Evolutionary conservation across 306 rosid genomes (phyloP).

Genomic region (Chamaecrista fasciculata): DNA sequence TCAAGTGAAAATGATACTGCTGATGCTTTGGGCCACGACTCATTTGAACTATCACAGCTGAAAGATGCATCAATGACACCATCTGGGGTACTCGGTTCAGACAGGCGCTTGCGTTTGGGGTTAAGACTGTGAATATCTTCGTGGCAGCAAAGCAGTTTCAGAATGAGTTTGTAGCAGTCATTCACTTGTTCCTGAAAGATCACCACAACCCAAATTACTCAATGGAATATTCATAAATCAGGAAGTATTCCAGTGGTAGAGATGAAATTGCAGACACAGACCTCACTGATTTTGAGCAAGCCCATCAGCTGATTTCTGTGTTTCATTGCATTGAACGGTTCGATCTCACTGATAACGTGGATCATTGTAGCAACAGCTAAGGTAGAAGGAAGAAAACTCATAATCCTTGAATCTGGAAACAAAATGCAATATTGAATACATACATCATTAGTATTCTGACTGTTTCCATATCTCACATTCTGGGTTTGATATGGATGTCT

Average conservation of each 20-base stretch:
- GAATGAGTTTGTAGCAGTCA: conserved; percentile 59
- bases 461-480: not conserved
- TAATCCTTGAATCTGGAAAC: conserved; percentile 59
- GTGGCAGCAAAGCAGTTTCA: conserved; percentile 32
- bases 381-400: conserved; percentile 57
- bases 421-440: not conserved
- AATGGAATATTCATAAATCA: conserved; percentile 14
- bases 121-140: conserved; percentile 29
- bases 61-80: conserved; percentile 62
- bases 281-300: conserved; percentile 60
- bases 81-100: conserved; percentile 52
- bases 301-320: conserved; percentile 50
- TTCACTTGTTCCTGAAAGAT: conserved; percentile 54
- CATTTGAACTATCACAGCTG: conserved; percentile 64
- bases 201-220: conserved; percentile 12
- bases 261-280: conserved; percentile 31
- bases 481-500: not conserved
- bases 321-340: conserved; percentile 43
- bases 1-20: conserved; percentile 40
- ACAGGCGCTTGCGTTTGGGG: conserved; percentile 47
- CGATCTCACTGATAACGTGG: conserved; percentile 58
- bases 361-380: conserved; percentile 77
- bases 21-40: conserved; percentile 52
- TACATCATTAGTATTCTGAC: not conserved
- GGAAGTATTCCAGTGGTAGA: not conserved